Conservation (phyloP, 2,329 filamentous ascomycete species). For the Paecilomyces sp. region DNA sequence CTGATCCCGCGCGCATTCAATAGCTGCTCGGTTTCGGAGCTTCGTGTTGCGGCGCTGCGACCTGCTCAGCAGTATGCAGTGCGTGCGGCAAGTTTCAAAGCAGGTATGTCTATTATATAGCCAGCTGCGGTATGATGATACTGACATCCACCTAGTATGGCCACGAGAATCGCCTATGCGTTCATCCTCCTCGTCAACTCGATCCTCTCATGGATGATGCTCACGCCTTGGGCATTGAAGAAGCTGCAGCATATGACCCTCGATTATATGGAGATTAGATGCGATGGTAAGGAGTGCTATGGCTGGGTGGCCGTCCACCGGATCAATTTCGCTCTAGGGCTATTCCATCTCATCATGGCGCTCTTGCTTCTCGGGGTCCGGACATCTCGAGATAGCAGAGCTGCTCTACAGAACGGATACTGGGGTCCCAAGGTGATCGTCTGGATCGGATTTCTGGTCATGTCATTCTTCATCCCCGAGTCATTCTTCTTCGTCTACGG, state of each 20-base stretch:
- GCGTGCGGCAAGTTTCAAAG: conserved; percentile 96
- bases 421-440: conserved; percentile 94
- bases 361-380: conserved; percentile 78
- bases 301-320: conserved; percentile 95
- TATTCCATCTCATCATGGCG: conserved; percentile 86
- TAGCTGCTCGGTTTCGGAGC: conserved; percentile 71
- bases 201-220: conserved; percentile 97
- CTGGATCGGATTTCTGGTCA: conserved; percentile 78
- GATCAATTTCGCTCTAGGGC: conserved; percentile 93
- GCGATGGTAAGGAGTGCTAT: conserved; percentile 82
- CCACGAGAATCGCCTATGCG: conserved; percentile 93
- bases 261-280: conserved; percentile 93
- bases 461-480: conserved; percentile 95
- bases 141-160: conserved; percentile 58
- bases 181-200: conserved; percentile 94
- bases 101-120: conserved; percentile 50
- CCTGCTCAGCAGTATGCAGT: conserved; percentile 91
- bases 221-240: conserved; percentile 96
- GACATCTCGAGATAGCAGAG: conserved; percentile 79
- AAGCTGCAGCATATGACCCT: conserved; percentile 88
- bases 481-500: conserved; percentile 93
- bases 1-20: conserved; percentile 10
- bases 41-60: conserved; percentile 94
- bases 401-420: conserved; percentile 91
- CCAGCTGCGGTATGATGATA: not conserved